Conservation (phyloP, 192 early-diverging fungal species). For the Mortierella alpina region DNA sequence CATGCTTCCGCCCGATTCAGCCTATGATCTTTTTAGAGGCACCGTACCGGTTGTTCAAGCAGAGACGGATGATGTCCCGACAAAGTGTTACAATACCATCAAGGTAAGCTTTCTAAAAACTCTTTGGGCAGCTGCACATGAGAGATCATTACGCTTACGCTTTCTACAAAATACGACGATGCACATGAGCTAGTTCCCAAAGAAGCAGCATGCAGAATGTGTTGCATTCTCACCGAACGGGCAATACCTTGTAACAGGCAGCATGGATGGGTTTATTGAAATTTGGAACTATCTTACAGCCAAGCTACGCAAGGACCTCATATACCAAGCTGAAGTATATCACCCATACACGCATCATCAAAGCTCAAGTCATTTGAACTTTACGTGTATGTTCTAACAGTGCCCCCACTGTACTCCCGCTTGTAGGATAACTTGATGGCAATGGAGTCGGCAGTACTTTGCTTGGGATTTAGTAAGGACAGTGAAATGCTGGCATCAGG, state of each 20-base stretch:
- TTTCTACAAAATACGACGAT: background rate
- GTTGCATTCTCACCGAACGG: slow-evolving; percentile 87
- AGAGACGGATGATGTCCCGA: slow-evolving; percentile 80
- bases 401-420: too few species aligned
- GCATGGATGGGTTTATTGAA: slow-evolving; percentile 95
- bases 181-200: slow-evolving; percentile 92
- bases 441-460: slow-evolving; percentile 89
- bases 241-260: slow-evolving; percentile 87
- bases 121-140: too few species aligned
- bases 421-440: slow-evolving; percentile 86
- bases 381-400: slow-evolving; percentile 5
- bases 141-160: background rate
- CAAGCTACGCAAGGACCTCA: slow-evolving; percentile 87
- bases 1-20: slow-evolving; percentile 72
- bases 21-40: slow-evolving; percentile 87
- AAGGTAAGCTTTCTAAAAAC: slow-evolving; percentile 63
- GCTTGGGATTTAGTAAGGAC: slow-evolving; percentile 81
- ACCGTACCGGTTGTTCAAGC: slow-evolving; percentile 66
- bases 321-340: slow-evolving; percentile 88
- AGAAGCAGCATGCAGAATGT: slow-evolving; percentile 84
- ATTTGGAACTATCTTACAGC: slow-evolving; percentile 94
- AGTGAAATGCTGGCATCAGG: slow-evolving; percentile 88
- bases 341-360: background rate
- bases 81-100: slow-evolving; percentile 79
- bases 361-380: background rate